Evolutionary conservation across 2,329 filamentous ascomycete species (phyloP).

Genomic region (Pestalotiopsis fici): DNA sequence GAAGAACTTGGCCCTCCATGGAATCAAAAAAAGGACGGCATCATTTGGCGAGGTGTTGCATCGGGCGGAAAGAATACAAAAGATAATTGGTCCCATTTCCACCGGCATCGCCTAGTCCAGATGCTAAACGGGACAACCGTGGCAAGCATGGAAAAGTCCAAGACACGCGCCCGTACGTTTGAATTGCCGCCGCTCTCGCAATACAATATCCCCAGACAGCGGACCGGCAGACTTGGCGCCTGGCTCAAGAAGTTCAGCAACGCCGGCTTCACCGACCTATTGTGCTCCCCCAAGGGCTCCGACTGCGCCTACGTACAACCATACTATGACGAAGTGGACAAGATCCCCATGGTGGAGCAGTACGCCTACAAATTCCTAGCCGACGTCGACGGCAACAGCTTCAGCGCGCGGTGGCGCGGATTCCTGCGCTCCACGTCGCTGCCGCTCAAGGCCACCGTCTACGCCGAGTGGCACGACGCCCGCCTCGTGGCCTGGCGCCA

Average conservation of each 20-base stretch:
- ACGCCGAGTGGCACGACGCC: constrained; percentile 65
- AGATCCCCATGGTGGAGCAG: constrained; percentile 33
- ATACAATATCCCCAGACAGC: constrained; percentile 42
- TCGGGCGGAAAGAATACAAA: constrained; percentile 56
- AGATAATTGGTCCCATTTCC: constrained; percentile 68
- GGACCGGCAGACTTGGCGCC: constrained; percentile 22
- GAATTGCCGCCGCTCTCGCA: constrained; percentile 40
- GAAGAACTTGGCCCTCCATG: constrained; percentile 56
- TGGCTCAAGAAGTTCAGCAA: constrained; percentile 26
- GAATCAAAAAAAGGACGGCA: constrained; percentile 54
- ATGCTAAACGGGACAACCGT: constrained; percentile 69
- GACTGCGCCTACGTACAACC: constrained; percentile 25
- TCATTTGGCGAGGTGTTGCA: constrained; percentile 67
- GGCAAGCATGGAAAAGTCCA: constrained; percentile 42
- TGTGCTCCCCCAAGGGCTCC: constrained; percentile 25
- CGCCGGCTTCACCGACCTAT: constrained; percentile 27
- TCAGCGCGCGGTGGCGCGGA: constrained; percentile 49
- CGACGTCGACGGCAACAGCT: constrained; percentile 61
- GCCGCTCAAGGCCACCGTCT: constrained; percentile 63
- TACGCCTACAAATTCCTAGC: constrained; percentile 54
- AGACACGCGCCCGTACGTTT: constrained; percentile 46
- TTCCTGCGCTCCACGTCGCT: constrained; percentile 58
- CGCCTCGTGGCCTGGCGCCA: constrained; percentile 63
- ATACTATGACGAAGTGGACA: constrained; percentile 18
- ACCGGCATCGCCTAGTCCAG: constrained; percentile 70